Percentiles rank a stretch among this genome's conserved stretches.
Conservation (phyloP, 768 basidiomycete genomes). For the Lepiota venenata region DNA sequence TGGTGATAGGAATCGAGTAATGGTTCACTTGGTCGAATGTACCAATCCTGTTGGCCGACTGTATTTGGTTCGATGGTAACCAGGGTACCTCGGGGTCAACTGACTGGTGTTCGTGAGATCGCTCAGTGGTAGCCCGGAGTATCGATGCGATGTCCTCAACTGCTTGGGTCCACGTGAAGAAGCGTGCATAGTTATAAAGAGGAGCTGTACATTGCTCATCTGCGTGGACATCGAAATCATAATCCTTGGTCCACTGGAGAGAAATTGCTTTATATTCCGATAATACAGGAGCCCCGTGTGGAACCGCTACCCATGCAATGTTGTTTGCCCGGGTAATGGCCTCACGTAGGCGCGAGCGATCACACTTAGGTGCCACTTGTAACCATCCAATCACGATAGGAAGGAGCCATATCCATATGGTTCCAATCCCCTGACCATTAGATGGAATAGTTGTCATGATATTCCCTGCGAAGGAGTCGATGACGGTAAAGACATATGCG, state of each 20-base stretch:
- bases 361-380: constrained; percentile 36
- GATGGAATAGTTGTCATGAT: constrained; percentile 19
- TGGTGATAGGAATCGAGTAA: not conserved
- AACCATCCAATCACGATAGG: constrained; percentile 40
- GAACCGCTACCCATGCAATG: constrained; percentile 19
- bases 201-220: constrained; percentile 19
- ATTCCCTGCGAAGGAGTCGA: constrained; percentile 28
- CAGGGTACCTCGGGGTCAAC: constrained; percentile 1
- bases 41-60: not conserved
- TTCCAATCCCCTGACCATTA: constrained; percentile 35
- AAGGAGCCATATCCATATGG: constrained; percentile 39
- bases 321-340: constrained; percentile 28
- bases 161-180: constrained; percentile 17
- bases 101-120: constrained; percentile 3
- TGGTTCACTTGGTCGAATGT: not conserved
- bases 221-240: not conserved
- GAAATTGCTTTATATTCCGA: not conserved
- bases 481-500: constrained; percentile 37
- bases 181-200: constrained; percentile 21
- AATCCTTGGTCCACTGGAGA: not conserved
- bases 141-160: constrained; percentile 12
- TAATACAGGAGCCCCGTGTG: not conserved
- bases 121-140: constrained; percentile 13
- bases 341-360: constrained; percentile 25
- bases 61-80: not conserved